Percentiles rank a stretch among this genome's conserved stretches.
phyloP scores from a whole-genome alignment of 148 eudicot genomes.

The Rheum nobile region DNA sequence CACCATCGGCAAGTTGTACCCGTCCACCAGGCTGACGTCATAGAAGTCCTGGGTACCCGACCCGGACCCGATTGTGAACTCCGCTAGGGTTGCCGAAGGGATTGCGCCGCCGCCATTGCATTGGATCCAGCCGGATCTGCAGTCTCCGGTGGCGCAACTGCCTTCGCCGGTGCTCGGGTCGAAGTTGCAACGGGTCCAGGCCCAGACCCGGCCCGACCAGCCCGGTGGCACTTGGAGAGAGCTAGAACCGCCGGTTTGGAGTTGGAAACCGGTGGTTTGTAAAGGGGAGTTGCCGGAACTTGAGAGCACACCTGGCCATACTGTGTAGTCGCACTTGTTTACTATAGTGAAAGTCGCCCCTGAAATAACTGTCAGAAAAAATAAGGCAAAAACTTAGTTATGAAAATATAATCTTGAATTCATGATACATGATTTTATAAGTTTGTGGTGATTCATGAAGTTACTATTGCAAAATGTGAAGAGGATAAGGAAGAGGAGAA shows the following conservation, averaged over 20 bases:
- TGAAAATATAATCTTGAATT: background rate
- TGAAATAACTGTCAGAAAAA: slow-evolving; percentile 5
- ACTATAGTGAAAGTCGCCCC: slow-evolving; percentile 54
- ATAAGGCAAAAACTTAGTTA: background rate
- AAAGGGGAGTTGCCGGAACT: slow-evolving; percentile 39
- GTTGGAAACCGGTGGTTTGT: slow-evolving; percentile 59
- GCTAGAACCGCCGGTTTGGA: slow-evolving; percentile 30
- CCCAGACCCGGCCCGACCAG: slow-evolving; percentile 97
- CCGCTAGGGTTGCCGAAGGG: slow-evolving; percentile 68
- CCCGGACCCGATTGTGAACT: slow-evolving; percentile 57
- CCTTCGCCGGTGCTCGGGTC: slow-evolving; percentile 43
- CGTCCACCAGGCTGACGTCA: slow-evolving; percentile 85
- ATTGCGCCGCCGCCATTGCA: slow-evolving; percentile 60
- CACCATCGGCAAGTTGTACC: slow-evolving; percentile 60
- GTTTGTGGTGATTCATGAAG: background rate
- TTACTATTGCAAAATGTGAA: slow-evolving; percentile 2
- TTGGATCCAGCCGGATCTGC: slow-evolving; percentile 47
- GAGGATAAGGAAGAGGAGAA: background rate
- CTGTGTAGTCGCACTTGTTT: slow-evolving; percentile 56
- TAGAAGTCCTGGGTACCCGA: slow-evolving; percentile 45
- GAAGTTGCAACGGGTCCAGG: slow-evolving; percentile 58
- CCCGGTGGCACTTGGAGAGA: slow-evolving; percentile 59
- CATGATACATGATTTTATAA: background rate
- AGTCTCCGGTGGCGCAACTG: slow-evolving; percentile 59
- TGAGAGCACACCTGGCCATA: slow-evolving; percentile 66